A percentile compares a stretch with the other conserved stretches of the same genome.
These are phyloP conservation scores for Hibiscus mutabilis DNA, from an alignment of 345 rosid species.

Conservation along the genomic window DNA sequence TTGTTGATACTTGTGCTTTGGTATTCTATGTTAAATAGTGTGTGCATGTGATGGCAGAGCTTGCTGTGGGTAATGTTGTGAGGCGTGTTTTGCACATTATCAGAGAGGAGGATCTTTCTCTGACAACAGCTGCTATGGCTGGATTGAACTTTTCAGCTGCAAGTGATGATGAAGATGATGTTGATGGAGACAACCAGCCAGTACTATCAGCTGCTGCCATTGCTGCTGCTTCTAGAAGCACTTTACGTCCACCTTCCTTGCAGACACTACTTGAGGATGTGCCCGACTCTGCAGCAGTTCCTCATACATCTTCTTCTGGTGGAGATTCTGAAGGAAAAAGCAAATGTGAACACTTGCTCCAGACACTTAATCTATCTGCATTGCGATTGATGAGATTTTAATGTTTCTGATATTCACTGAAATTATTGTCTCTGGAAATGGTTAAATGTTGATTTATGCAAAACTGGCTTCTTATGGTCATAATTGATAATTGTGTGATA, in stretches of 20 bases:
- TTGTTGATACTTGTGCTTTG: constrained; percentile 13
- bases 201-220: constrained; percentile 76
- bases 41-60: constrained; percentile 54
- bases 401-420: neutral
- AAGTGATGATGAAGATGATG: constrained; percentile 73
- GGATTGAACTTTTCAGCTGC: constrained; percentile 60
- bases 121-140: constrained; percentile 66
- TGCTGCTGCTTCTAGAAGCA: constrained; percentile 92
- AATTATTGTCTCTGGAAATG: neutral
- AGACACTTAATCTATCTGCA: neutral
- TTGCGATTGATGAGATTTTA: neutral
- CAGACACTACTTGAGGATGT: constrained; percentile 78
- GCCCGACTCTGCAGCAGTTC: constrained; percentile 62
- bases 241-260: constrained; percentile 89
- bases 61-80: constrained; percentile 95
- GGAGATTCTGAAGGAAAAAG: constrained; percentile 99
- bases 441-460: neutral
- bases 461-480: neutral
- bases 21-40: neutral
- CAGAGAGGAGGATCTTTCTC: constrained; percentile 89
- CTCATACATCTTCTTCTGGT: constrained; percentile 78
- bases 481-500: neutral
- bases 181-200: constrained; percentile 48
- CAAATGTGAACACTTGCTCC: constrained; percentile 44
- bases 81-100: constrained; percentile 91